A percentile compares a stretch with the other conserved stretches of the same genome.
phyloP scores from a whole-genome alignment of 257 asterid species.

The Solanum chiquidenum region DNA sequence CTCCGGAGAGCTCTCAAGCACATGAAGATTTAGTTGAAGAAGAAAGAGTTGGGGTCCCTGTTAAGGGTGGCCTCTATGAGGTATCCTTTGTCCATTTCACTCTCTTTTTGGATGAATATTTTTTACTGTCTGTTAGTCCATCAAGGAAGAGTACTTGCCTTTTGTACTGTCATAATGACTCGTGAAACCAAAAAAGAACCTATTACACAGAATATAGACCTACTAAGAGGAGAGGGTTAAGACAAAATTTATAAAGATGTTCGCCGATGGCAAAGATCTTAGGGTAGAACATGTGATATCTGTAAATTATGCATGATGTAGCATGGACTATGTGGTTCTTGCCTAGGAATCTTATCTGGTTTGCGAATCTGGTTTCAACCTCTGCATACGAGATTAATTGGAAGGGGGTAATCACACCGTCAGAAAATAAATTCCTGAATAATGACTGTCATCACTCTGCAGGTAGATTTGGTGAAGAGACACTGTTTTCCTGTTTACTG shows the following conservation, averaged over 20 bases:
- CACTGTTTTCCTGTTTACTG: constrained; percentile 97
- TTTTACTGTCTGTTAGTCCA: not conserved
- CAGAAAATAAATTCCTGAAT: not conserved
- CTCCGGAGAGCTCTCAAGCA: constrained; percentile 26
- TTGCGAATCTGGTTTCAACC: not conserved
- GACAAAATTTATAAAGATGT: not conserved
- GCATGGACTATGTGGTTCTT: not conserved
- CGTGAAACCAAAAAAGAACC: not conserved
- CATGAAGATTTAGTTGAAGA: constrained; percentile 42
- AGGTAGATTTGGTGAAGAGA: constrained; percentile 91
- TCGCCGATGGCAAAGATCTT: not conserved
- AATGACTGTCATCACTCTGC: not conserved
- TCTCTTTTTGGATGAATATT: not conserved
- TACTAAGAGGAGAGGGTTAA: not conserved
- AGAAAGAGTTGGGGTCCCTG: constrained; percentile 98
- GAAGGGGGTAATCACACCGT: not conserved
- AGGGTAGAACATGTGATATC: not conserved
- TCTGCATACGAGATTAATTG: not conserved
- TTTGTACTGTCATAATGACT: not conserved
- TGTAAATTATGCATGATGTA: not conserved
- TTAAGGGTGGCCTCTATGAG: constrained; percentile 96
- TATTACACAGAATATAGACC: not conserved
- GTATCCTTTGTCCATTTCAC: constrained; percentile 19
- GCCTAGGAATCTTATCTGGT: not conserved
- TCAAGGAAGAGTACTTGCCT: not conserved